phyloP scores from a whole-genome alignment of 2,329 filamentous ascomycete species.

The Aspergillus fischeri region DNA sequence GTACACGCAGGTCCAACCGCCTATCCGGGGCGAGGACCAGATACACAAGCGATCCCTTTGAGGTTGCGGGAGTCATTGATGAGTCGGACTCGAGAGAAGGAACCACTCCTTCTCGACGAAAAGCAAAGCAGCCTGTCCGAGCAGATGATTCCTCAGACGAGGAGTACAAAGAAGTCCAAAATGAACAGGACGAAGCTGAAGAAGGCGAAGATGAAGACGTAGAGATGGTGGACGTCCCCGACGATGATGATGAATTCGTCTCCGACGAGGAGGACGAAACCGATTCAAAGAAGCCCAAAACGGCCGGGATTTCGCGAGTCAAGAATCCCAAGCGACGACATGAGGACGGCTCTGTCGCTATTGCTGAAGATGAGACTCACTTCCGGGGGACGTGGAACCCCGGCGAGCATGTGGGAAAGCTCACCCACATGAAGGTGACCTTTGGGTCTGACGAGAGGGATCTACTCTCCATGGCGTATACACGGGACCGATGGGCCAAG shows the following conservation, averaged over 20 bases:
- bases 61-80: constrained; percentile 29
- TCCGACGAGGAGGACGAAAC: constrained; percentile 6
- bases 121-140: constrained; percentile 10
- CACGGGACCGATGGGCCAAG: constrained; percentile 48
- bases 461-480: constrained; percentile 44
- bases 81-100: constrained; percentile 15
- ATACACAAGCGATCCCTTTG: constrained; percentile 36
- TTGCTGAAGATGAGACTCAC: constrained; percentile 26
- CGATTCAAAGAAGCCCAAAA: constrained; percentile 3
- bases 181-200: constrained; percentile 16
- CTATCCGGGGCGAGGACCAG: constrained; percentile 25
- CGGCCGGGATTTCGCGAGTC: constrained; percentile 1
- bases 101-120: constrained; percentile 6
- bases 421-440: constrained; percentile 44
- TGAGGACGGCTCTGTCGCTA: constrained; percentile 16
- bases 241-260: constrained; percentile 3
- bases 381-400: constrained; percentile 36
- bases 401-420: constrained; percentile 37
- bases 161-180: constrained; percentile 28
- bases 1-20: constrained; percentile 33
- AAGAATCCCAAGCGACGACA: constrained; percentile 12
- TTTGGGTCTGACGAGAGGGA: constrained; percentile 52
- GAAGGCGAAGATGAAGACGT: constrained; percentile 13
- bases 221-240: neutral
- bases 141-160: constrained; percentile 30